Evolutionary conservation across 805 yeast species (phyloP).

Genomic region (Ogataea degrootiae): DNA sequence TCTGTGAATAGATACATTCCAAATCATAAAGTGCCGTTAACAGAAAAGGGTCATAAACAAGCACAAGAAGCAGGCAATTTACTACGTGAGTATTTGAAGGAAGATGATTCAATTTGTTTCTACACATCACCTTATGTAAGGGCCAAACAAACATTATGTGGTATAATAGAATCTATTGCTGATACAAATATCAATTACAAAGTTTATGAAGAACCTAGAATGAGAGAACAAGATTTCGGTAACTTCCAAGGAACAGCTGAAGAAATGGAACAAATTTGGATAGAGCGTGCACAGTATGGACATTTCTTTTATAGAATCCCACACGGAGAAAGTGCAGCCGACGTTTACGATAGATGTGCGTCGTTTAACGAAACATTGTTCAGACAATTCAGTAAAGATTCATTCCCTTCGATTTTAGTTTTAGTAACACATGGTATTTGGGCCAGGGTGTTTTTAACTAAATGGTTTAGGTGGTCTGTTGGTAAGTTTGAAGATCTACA

Average conservation of each 20-base stretch:
- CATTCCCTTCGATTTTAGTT: slow-evolving; percentile 77
- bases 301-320: slow-evolving; percentile 87
- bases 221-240: slow-evolving; percentile 95
- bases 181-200: slow-evolving; percentile 41
- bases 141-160: slow-evolving; percentile 79
- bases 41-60: slow-evolving; percentile 63
- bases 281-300: slow-evolving; percentile 82
- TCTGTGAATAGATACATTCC: slow-evolving; percentile 72
- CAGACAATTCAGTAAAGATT: slow-evolving; percentile 65
- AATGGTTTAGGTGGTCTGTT: slow-evolving; percentile 92
- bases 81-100: slow-evolving; percentile 29
- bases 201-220: slow-evolving; percentile 81
- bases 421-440: slow-evolving; percentile 92
- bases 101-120: slow-evolving; percentile 61
- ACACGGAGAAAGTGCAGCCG: slow-evolving; percentile 94
- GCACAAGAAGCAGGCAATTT: slow-evolving; percentile 56
- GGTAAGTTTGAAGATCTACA: slow-evolving; percentile 81
- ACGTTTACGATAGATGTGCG: slow-evolving; percentile 86
- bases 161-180: slow-evolving; percentile 52
- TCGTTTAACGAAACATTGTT: slow-evolving; percentile 84
- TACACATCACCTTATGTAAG: slow-evolving; percentile 85
- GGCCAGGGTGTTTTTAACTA: slow-evolving; percentile 89
- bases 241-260: slow-evolving; percentile 76
- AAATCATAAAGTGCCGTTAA: slow-evolving; percentile 74
- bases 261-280: slow-evolving; percentile 79